Conservation (phyloP, 1,284 basidiomycete species). For the Sporisorium reilianum region DNA sequence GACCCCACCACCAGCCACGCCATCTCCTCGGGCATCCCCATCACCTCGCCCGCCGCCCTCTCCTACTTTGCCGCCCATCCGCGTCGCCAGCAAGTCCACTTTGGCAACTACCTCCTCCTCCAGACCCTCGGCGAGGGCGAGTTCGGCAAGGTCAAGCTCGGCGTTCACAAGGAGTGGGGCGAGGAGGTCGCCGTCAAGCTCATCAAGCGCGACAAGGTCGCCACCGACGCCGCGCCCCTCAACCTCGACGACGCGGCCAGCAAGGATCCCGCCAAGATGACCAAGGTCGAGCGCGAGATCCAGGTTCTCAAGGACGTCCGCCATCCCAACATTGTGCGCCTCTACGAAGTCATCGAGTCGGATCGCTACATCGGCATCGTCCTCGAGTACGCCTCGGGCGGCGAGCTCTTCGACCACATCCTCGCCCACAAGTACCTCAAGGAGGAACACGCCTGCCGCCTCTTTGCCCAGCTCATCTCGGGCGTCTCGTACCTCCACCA, state of each 20-base stretch:
- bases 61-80: slow-evolving; percentile 69
- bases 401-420: slow-evolving; percentile 99
- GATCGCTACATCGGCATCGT: slow-evolving; percentile 99
- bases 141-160: slow-evolving; percentile 99
- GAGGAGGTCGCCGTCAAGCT: slow-evolving; percentile 99
- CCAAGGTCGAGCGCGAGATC: slow-evolving; percentile 97
- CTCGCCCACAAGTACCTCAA: slow-evolving; percentile 96
- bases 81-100: slow-evolving; percentile 68
- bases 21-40: slow-evolving; percentile 60
- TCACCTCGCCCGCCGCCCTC: slow-evolving; percentile 67
- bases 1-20: slow-evolving; percentile 54
- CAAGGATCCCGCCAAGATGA: slow-evolving; percentile 77
- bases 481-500: slow-evolving; percentile 99
- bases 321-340: slow-evolving; percentile 97
- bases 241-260: slow-evolving; percentile 36
- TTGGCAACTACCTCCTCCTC: slow-evolving; percentile 68
- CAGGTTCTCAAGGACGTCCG: slow-evolving; percentile 92
- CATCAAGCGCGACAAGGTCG: slow-evolving; percentile 92
- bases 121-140: slow-evolving; percentile 83
- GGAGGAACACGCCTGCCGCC: slow-evolving; percentile 92
- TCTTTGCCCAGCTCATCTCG: slow-evolving; percentile 98
- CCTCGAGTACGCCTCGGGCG: slow-evolving; percentile 93
- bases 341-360: slow-evolving; percentile 99
- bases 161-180: slow-evolving; percentile 90
- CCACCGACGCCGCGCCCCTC: slow-evolving; percentile 73